Evolutionary conservation across 305 asterid species (phyloP).

Genomic region (Ruellia speciosa): DNA sequence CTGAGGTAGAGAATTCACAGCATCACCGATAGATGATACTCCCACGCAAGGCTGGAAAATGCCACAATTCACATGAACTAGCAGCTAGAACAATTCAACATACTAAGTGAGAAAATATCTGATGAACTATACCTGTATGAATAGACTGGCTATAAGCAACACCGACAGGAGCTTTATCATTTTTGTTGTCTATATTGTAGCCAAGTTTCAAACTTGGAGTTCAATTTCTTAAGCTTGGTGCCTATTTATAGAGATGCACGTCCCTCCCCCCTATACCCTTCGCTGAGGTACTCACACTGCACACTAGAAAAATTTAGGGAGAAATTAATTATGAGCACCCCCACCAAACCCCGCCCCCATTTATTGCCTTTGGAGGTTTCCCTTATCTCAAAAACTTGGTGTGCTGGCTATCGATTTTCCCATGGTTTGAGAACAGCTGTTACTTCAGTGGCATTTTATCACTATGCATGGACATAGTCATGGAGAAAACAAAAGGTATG

Average conservation of each 20-base stretch:
- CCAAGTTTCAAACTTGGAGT: slow-evolving; percentile 3
- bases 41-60: slow-evolving; percentile 31
- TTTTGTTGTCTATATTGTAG: neutral
- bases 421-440: slow-evolving; percentile 35
- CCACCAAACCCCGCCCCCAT: neutral
- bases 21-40: slow-evolving; percentile 20
- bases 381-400: neutral
- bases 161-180: slow-evolving; percentile 42
- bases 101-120: neutral
- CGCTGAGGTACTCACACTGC: slow-evolving; percentile 19
- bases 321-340: slow-evolving; percentile 1
- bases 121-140: slow-evolving; percentile 32
- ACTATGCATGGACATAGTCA: slow-evolving; percentile 20
- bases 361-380: slow-evolving; percentile 15
- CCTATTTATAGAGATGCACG: slow-evolving; percentile 26
- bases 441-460: slow-evolving; percentile 21
- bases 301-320: slow-evolving; percentile 19
- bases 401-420: slow-evolving; percentile 17
- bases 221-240: slow-evolving; percentile 4
- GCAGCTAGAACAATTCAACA: neutral
- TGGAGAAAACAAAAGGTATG: slow-evolving; percentile 16
- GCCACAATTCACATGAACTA: slow-evolving; percentile 8
- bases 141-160: slow-evolving; percentile 35
- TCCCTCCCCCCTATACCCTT: neutral
- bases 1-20: slow-evolving; percentile 26